A percentile compares a stretch with the other conserved stretches of the same genome.
These are phyloP conservation scores for Saccharomycopsis hybrid DNA, from an alignment of 1,139 yeast species.

Conservation along the genomic window DNA sequence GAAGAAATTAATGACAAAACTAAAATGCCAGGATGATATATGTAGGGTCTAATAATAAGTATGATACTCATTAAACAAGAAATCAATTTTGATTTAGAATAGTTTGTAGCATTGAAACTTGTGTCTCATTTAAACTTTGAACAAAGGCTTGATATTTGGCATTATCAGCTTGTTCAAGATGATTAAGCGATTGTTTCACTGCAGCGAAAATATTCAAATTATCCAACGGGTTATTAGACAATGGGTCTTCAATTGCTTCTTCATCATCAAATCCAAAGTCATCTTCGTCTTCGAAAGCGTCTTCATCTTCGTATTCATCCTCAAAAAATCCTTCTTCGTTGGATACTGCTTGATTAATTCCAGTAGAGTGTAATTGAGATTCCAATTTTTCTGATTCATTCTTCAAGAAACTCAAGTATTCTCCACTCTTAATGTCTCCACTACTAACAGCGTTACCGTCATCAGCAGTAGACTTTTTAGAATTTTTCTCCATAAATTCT, in stretches of 20 bases:
- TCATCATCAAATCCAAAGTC: constrained; percentile 48
- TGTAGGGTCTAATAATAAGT: too few species aligned
- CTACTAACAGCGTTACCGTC: not conserved
- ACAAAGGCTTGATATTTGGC: constrained; percentile 32
- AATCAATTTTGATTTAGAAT: not conserved
- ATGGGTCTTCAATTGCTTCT: constrained; percentile 70
- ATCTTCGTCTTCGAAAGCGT: constrained; percentile 31
- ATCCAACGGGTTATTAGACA: constrained; percentile 74
- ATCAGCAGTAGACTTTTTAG: not conserved
- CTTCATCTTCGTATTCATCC: constrained; percentile 28
- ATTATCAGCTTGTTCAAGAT: constrained; percentile 31
- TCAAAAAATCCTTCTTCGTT: constrained; percentile 22
- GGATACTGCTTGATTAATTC: constrained; percentile 31
- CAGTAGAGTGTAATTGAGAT: constrained; percentile 12
- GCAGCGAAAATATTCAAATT: constrained; percentile 54
- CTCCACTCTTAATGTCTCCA: constrained; percentile 6
- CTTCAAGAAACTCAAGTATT: constrained; percentile 18
- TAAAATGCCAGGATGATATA: too few species aligned
- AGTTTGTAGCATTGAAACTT: constrained; percentile 5
- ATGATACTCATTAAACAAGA: too few species aligned
- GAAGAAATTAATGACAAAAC: too few species aligned
- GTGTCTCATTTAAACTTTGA: constrained; percentile 21
- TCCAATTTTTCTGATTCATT: constrained; percentile 21
- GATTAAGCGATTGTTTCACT: constrained; percentile 38
- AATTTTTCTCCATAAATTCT: not conserved